Percentiles rank a stretch among this genome's conserved stretches.
phyloP scores from a whole-genome alignment of 768 basidiomycete genomes.

The Rhodotorula graminis region DNA sequence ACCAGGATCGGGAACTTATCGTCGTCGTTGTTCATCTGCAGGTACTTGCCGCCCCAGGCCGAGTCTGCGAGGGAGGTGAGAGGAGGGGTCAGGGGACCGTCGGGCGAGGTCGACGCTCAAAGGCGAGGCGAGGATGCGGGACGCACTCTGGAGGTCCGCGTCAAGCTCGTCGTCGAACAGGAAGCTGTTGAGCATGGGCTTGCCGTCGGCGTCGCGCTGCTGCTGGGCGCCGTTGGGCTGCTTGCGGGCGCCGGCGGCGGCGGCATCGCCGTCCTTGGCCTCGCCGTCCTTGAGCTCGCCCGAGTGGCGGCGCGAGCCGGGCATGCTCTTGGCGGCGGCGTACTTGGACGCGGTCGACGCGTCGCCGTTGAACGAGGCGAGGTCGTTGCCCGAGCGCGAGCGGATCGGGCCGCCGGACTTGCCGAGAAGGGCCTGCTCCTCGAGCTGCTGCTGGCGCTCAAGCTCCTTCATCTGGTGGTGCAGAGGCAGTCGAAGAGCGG shows the following conservation, averaged over 20 bases:
- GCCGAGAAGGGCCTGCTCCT: constrained; percentile 65
- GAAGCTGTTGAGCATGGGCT: constrained; percentile 50
- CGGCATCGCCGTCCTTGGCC: constrained; percentile 5
- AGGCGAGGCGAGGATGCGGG: too few species aligned
- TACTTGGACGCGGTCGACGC: constrained; percentile 1
- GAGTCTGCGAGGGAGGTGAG: constrained; percentile 53
- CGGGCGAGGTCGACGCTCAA: neutral
- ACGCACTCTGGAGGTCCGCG: constrained; percentile 75
- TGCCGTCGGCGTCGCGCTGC: constrained; percentile 26
- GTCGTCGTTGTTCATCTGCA: constrained; percentile 60
- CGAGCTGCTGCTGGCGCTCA: constrained; percentile 81
- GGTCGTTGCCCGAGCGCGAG: constrained; percentile 58
- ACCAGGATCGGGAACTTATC: constrained; percentile 65
- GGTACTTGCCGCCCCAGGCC: constrained; percentile 75
- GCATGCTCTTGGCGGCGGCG: constrained; percentile 37
- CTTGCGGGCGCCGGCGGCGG: constrained; percentile 6
- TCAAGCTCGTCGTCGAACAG: constrained; percentile 90
- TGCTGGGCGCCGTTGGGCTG: constrained; percentile 17
- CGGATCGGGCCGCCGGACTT: constrained; percentile 80
- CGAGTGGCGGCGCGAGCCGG: constrained; percentile 35
- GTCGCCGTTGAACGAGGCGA: constrained; percentile 51
- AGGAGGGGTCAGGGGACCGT: constrained; percentile 8
- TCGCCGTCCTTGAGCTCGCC: constrained; percentile 32
- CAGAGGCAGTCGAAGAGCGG: neutral
- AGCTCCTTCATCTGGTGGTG: constrained; percentile 72